These are phyloP conservation scores for Kondoa malvinella DNA, from an alignment of 768 basidiomycete species.

Conservation along the genomic window DNA sequence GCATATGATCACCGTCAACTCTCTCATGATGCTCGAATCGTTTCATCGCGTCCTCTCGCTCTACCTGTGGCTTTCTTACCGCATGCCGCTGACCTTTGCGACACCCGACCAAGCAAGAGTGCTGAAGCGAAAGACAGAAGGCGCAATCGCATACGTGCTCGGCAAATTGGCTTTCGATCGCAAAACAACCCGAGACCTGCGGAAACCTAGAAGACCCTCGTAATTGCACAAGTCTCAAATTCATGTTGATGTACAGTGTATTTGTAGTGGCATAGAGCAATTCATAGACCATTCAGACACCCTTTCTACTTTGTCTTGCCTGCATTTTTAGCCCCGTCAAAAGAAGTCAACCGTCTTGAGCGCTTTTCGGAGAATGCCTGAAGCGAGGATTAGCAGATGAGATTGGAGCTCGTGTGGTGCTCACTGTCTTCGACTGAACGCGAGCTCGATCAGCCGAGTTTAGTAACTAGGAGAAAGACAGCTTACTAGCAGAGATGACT, in stretches of 20 bases:
- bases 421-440: neutral
- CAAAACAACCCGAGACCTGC: neutral
- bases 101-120: neutral
- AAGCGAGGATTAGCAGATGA: neutral
- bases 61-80: conserved; percentile 71
- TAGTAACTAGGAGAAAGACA: too few relatives aligned
- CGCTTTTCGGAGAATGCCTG: neutral
- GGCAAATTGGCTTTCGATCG: conserved; percentile 1
- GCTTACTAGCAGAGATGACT: neutral
- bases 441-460: too few relatives aligned
- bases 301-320: too few relatives aligned
- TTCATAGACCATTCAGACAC: too few relatives aligned
- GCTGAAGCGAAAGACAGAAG: neutral
- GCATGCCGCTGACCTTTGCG: conserved; percentile 48
- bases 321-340: too few relatives aligned
- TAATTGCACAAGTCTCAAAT: neutral
- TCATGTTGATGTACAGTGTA: neutral
- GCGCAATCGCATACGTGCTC: neutral
- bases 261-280: too few relatives aligned
- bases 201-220: neutral
- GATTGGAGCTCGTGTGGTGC: neutral
- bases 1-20: conserved; percentile 7
- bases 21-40: conserved; percentile 42
- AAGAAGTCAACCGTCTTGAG: neutral
- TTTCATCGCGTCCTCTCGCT: conserved; percentile 58